Evolutionary conservation across 1,284 basidiomycete species (phyloP), one percentile per base, ranked within the genome.

Genomic region (Ustilago hordei): DNA sequence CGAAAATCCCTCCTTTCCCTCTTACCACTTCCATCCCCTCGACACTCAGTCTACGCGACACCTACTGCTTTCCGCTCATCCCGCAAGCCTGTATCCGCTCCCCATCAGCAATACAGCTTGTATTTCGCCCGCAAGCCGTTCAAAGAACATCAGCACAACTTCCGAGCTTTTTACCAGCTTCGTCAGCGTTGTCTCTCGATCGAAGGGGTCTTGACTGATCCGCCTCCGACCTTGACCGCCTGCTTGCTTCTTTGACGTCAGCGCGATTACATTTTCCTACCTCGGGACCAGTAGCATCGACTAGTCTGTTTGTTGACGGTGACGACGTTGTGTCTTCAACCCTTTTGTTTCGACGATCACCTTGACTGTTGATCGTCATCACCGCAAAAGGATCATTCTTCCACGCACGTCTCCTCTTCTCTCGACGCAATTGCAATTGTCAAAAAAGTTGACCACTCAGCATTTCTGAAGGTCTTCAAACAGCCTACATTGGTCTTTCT

Each of bases 11-110:
- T 55, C 64, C 73, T 75, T 75, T 61, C 73, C 73, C 64, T 68
- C 68, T 60, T 59, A 75, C 68, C 73, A 75, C 68, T 68, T 75
- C 57, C 73, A 75, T 75, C 73, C 72, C 61, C 32, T 58, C 73
- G 73, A 75, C 73, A 70, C 50, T 67, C 73, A 75, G 73, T 70
- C 73, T 68, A 67, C 60, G 67, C 67, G 67, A 75, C 31, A 47
- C 8, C 55, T 74, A 63, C 72, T 75, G 64, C 67, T 60, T 36
- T 50, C 57, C n/a, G 17, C 31, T 31, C 61, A 31, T 36, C 32
- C 17, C 17, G 53, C 64, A 64, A 63, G 60, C 34, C 31, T 61
- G 61, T 73, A 31, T 53, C 64, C 57, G 64, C 69, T 47, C 52
- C 19, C 19, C 28, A 32, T 28, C 39, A 50, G 60, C 69, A 55